Evolutionary conservation across 1,139 yeast species (phyloP), one percentile per base, ranked within the genome.

Genomic region (Yamadazyma taylorii): DNA sequence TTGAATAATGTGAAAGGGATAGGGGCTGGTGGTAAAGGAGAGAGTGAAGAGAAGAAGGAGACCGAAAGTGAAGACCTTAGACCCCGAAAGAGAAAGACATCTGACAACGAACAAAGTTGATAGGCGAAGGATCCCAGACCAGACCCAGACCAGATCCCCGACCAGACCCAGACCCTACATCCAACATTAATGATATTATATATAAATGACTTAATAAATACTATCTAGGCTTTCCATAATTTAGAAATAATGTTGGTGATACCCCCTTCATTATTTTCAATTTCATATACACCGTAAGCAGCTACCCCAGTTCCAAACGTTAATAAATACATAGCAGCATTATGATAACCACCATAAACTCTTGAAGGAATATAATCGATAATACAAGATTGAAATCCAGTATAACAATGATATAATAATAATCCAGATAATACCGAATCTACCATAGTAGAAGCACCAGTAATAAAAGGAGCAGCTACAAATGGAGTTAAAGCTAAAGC

Each of bases 331-430:
- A 78, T 72, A 38, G 92, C 86, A 32, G 71, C 56, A 39, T 69
- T 73, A 63, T 85, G 85, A 75, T 84, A 76, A 30, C 69, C 55
- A 8, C 95, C 95, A 59, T 81, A 90, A 27, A 82, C 87, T 60
- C 96, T 78, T 61, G 73, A 70, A 38, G 96, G 97, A 45, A 90
- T 82, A 64, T 89, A 89, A 63, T 90, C 97, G 43, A 81, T 78
- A 55, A 90, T 88, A 66, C 96, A 87, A 28, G 95, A 73, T 54
- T 81, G 81, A 64, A 90, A 77, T 0, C 97, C 97, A 40, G 81
- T 74, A 61, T 85, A 86, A 41, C 83, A 73, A 66, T 90, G 97
- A 50, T 79, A 72, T 47, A 90, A 65, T 34, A 87, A 60, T 21
- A 81, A 61, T 10, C 82, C 69, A 25, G 85, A 75, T 46, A 87